These are phyloP conservation scores for Fusarium lateritium DNA, from an alignment of 2,329 filamentous ascomycete species.

Conservation along the genomic window DNA sequence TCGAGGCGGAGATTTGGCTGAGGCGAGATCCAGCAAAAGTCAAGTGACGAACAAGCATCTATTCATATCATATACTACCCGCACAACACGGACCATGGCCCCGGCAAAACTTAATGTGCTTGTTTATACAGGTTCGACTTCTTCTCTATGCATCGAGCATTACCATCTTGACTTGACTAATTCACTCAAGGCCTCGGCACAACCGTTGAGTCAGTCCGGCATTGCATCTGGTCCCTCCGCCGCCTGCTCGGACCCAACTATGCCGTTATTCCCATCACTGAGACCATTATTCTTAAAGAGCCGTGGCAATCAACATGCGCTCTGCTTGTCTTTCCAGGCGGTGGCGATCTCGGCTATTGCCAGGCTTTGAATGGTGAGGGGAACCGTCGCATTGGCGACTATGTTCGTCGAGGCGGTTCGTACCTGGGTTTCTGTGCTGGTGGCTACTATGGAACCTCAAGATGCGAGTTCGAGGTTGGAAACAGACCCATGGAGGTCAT, in stretches of 20 bases:
- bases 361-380: slow-evolving; percentile 88
- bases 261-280: slow-evolving; percentile 88
- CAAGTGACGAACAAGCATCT: slow-evolving; percentile 41
- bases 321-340: slow-evolving; percentile 91
- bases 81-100: slow-evolving; percentile 65
- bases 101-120: slow-evolving; percentile 87
- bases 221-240: slow-evolving; percentile 89
- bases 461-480: slow-evolving; percentile 94
- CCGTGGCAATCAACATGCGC: slow-evolving; percentile 92
- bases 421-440: slow-evolving; percentile 96
- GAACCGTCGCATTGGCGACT: slow-evolving; percentile 87
- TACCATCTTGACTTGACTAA: slow-evolving; percentile 21
- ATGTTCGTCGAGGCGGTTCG: slow-evolving; percentile 85
- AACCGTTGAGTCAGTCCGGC: slow-evolving; percentile 88
- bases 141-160: background rate
- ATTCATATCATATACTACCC: background rate
- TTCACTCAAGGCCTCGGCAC: slow-evolving; percentile 79
- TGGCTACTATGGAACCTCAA: slow-evolving; percentile 86
- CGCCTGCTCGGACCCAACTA: slow-evolving; percentile 91
- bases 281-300: slow-evolving; percentile 86
- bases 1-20: slow-evolving; percentile 43
- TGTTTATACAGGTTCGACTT: slow-evolving; percentile 84
- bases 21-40: slow-evolving; percentile 41
- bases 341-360: slow-evolving; percentile 94
- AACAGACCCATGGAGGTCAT: slow-evolving; percentile 84